Percentiles rank a stretch among this genome's conserved stretches.
Conservation (phyloP, 768 basidiomycete genomes). For the Suillus hirtellus region DNA sequence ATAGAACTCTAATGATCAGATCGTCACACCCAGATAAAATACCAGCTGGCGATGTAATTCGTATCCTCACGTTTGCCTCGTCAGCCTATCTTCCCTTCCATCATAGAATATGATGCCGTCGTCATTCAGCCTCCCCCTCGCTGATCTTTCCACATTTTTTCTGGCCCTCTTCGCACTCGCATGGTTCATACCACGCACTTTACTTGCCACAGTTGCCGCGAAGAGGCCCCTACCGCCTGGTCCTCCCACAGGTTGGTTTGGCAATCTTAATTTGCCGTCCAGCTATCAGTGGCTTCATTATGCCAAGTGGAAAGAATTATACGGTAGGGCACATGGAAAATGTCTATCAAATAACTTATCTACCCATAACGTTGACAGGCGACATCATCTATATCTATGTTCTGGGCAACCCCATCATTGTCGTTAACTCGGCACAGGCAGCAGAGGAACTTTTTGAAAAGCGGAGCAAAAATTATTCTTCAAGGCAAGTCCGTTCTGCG, state of each 20-base stretch:
- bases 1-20: neutral
- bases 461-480: conserved; percentile 46
- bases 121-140: neutral
- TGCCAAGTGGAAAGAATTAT: conserved; percentile 43
- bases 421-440: conserved; percentile 44
- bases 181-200: conserved; percentile 17
- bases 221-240: conserved; percentile 39
- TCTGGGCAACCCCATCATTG: conserved; percentile 47
- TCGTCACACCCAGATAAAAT: neutral
- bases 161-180: conserved; percentile 14
- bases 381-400: conserved; percentile 46
- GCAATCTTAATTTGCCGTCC: conserved; percentile 34
- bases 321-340: conserved; percentile 32
- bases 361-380: conserved; percentile 29
- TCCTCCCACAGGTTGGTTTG: conserved; percentile 40
- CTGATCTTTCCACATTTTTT: conserved; percentile 7
- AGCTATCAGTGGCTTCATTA: conserved; percentile 47
- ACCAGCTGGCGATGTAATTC: neutral
- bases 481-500: conserved; percentile 20
- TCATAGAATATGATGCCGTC: conserved; percentile 8
- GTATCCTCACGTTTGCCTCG: neutral
- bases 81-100: neutral
- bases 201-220: conserved; percentile 1
- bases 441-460: conserved; percentile 48
- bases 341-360: conserved; percentile 1